Base-by-base conservation (phyloP, 768 basidiomycete genomes). In the Cyclocybe cylindracea region DNA sequence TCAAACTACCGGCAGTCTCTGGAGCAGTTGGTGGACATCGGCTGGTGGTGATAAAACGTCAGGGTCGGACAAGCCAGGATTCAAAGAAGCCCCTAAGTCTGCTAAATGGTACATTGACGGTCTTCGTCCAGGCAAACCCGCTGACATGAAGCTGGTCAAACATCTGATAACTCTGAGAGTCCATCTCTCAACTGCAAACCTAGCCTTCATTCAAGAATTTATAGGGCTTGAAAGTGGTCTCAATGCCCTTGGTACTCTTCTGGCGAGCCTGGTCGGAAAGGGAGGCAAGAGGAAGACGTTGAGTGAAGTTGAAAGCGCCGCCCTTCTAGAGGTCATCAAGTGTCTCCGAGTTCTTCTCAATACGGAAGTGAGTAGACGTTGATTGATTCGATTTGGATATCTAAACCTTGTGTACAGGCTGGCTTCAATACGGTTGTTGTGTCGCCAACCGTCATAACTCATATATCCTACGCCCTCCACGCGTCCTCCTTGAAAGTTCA, bases 321-420 rank as follows among this genome's bases (percentile, higher is more conserved):
- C 87, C 1, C 70, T 94, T 24, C 61, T 87, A 31, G 93, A 96
- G 63, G 66, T 86, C 18, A 76, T 92, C 56, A 90, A 86, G 62
- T 94, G 91, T 64, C 68, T 97, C 18, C 76, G 93, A 37, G 87
- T 88, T 0, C 69, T 98, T 13, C 72, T 94, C 56, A 97, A 97
- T 61, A 95, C 88, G 1, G 84, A 89, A 69, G 94, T 92, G 61
- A 64, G 85, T 55, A 19, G 38, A 55, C 46, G 34, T 39, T 19
- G 41, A 3, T 37, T 35, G 32, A 32, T 50, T 39, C 38, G 32
- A 38, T n/a, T 44, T 11, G 35, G 16, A 46, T 16, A 46, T 13
- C 46, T 57, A 40, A 38, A 61, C 39, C 63, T 44, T 35, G 7
- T 50, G 52, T 14, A 39, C 37, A 94, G 91, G 70, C 78, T 45